These are phyloP conservation scores for Tremellales sp. DNA, from an alignment of 1,284 basidiomycete genomes.

Conservation along the genomic window DNA sequence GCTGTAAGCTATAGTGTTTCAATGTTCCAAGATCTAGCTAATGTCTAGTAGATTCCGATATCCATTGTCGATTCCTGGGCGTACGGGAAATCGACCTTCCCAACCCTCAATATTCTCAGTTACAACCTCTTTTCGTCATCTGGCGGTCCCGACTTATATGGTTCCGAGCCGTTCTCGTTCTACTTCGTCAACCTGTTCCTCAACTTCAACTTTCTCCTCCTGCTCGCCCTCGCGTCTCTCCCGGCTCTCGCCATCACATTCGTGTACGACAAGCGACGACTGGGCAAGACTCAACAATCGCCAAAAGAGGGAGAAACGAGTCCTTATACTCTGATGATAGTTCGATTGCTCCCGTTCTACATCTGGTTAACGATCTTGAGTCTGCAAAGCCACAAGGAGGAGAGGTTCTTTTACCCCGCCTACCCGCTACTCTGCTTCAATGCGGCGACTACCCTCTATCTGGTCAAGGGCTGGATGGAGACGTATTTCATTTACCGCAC, in stretches of 20 bases:
- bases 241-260: constrained; percentile 77
- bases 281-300: constrained; percentile 60
- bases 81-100: constrained; percentile 74
- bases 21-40: constrained; percentile 2
- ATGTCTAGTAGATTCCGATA: constrained; percentile 60
- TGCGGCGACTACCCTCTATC: constrained; percentile 78
- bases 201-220: constrained; percentile 86
- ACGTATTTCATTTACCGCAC: constrained; percentile 67
- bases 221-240: constrained; percentile 72
- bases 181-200: constrained; percentile 82
- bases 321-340: constrained; percentile 67
- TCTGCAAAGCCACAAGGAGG: constrained; percentile 90
- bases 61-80: constrained; percentile 77
- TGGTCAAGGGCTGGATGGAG: constrained; percentile 82
- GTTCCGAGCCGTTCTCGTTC: constrained; percentile 79
- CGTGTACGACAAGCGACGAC: constrained; percentile 67
- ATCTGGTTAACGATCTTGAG: constrained; percentile 79
- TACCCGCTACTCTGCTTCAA: constrained; percentile 93
- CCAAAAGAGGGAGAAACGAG: constrained; percentile 61
- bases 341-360: constrained; percentile 81
- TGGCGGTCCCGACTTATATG: constrained; percentile 81
- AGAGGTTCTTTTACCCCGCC: constrained; percentile 93
- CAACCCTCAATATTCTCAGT: constrained; percentile 86
- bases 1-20: constrained; percentile 57
- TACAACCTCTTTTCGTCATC: constrained; percentile 78